Conservation (phyloP, 495 filamentous ascomycete genomes). For the Hypoxylon subgilvum region DNA sequence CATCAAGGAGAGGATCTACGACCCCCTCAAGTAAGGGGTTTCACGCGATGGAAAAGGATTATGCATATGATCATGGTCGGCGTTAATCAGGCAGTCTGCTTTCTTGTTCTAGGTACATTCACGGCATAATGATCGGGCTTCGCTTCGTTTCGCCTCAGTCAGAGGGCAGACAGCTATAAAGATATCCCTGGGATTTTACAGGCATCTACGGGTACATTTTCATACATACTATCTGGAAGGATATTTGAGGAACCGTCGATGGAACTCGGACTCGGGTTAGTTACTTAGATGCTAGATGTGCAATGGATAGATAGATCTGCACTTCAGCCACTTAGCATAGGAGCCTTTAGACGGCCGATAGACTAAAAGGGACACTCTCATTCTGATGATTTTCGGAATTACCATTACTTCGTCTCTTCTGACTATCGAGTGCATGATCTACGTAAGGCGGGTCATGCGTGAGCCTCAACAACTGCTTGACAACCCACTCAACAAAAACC, state of each 20-base stretch:
- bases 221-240: constrained; percentile 5
- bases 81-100: constrained; percentile 17
- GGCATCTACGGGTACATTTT: background rate
- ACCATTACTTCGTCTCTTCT: background rate
- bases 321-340: constrained; percentile 14
- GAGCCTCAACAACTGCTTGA: no score
- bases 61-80: constrained; percentile 33
- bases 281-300: background rate
- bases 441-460: no score
- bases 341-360: constrained; percentile 28
- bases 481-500: no score
- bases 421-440: background rate
- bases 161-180: constrained; percentile 3
- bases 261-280: constrained; percentile 1
- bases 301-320: constrained; percentile 14
- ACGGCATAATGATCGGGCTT: constrained; percentile 23
- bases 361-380: constrained; percentile 28
- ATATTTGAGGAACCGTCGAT: constrained; percentile 11
- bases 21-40: constrained; percentile 57
- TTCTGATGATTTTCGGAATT: constrained; percentile 5
- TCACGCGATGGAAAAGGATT: constrained; percentile 11
- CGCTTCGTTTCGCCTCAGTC: constrained; percentile 5
- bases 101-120: constrained; percentile 5
- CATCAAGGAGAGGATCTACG: constrained; percentile 83
- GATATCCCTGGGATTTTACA: constrained; percentile 26